A percentile compares a stretch with the other conserved stretches of the same genome.
Conservation (phyloP, 768 basidiomycete genomes). For the Lentinus tigrinus region DNA sequence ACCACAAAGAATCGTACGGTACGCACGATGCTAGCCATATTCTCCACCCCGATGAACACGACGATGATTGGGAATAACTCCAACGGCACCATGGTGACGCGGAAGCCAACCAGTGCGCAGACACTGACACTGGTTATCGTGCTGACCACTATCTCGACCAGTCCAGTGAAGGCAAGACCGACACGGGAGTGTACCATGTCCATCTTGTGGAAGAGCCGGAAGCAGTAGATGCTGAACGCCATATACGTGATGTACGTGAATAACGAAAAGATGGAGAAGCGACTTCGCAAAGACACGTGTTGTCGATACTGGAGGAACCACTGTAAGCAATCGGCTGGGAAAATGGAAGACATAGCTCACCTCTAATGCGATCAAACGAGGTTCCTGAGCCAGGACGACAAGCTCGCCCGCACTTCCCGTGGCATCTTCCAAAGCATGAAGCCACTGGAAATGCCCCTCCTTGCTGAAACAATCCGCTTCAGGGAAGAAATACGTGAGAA, state of each 20-base stretch:
- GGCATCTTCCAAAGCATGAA: constrained; percentile 49
- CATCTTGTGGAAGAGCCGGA: constrained; percentile 73
- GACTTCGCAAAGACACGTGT: constrained; percentile 42
- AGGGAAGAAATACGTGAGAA: constrained; percentile 80
- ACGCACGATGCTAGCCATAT: constrained; percentile 91
- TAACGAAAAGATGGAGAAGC: constrained; percentile 61
- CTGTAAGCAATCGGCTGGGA: not conserved
- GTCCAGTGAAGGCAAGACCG: constrained; percentile 89
- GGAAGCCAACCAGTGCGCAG: constrained; percentile 86
- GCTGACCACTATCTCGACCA: constrained; percentile 89
- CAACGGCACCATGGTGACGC: constrained; percentile 89
- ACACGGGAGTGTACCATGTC: constrained; percentile 85
- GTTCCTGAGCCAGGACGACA: constrained; percentile 40
- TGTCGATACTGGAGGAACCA: constrained; percentile 47
- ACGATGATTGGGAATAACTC: constrained; percentile 91
- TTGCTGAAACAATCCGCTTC: constrained; percentile 68
- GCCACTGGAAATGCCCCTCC: constrained; percentile 64
- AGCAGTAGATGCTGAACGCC: constrained; percentile 73
- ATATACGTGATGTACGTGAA: constrained; percentile 78
- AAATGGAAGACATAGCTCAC: constrained; percentile 24
- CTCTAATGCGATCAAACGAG: constrained; percentile 45
- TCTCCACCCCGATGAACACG: constrained; percentile 93
- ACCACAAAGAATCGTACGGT: not conserved
- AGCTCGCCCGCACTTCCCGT: constrained; percentile 36
- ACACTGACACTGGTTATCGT: constrained; percentile 93